phyloP scores from a whole-genome alignment of 2,329 filamentous ascomycete genomes.

The Niveomyces coronatus region DNA sequence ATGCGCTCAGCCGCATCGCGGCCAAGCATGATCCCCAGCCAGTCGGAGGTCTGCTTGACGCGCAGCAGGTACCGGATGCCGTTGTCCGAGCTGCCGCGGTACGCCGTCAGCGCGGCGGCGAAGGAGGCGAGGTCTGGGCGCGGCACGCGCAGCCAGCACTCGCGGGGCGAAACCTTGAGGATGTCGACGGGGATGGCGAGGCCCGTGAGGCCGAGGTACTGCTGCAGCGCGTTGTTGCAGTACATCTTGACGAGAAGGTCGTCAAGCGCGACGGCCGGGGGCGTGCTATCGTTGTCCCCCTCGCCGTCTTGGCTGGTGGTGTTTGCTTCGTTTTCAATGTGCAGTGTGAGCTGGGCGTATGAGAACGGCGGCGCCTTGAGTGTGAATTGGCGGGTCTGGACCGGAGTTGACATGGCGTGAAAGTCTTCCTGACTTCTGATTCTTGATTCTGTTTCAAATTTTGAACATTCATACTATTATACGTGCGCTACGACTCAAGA shows the following conservation, averaged over 20 bases:
- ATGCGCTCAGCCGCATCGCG: slow-evolving; percentile 29
- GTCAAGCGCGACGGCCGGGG: slow-evolving; percentile 36
- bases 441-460: background rate
- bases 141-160: slow-evolving; percentile 57
- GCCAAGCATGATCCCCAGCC: slow-evolving; percentile 51
- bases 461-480: no score
- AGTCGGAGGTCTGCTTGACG: slow-evolving; percentile 50
- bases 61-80: slow-evolving; percentile 40
- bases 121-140: slow-evolving; percentile 49
- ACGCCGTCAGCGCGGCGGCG: slow-evolving; percentile 55
- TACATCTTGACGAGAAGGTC: slow-evolving; percentile 52
- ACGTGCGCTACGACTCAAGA: no score
- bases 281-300: slow-evolving; percentile 22
- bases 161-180: slow-evolving; percentile 44
- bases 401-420: background rate
- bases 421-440: background rate
- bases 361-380: slow-evolving; percentile 42
- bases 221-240: slow-evolving; percentile 50
- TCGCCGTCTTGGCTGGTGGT: no score
- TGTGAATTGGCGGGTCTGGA: slow-evolving; percentile 24
- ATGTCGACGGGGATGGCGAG: slow-evolving; percentile 60
- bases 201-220: slow-evolving; percentile 63
- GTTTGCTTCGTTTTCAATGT: no score
- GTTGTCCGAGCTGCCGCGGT: slow-evolving; percentile 38
- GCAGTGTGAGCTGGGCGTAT: slow-evolving; percentile 45